These are phyloP conservation scores for Phytopythium mirpurense DNA, from an alignment of 352 stramenopile genomes.

Conservation along the genomic window DNA sequence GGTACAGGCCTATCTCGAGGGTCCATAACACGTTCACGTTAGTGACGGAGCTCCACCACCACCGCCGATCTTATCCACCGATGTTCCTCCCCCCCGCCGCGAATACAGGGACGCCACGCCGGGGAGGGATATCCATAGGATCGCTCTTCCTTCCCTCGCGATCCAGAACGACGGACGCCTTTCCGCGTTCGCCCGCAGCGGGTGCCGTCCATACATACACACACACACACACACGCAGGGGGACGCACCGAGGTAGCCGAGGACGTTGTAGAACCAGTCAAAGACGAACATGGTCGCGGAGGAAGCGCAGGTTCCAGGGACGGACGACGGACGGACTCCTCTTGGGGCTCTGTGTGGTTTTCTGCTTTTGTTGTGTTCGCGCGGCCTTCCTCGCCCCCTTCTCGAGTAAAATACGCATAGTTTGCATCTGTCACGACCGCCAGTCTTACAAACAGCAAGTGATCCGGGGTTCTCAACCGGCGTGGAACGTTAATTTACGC, in stretches of 20 bases:
- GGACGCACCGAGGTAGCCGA: conserved; percentile 89
- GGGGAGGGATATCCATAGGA: neutral
- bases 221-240: neutral
- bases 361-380: conserved; percentile 6
- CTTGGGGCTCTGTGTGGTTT: neutral
- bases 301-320: neutral
- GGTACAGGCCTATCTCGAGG: conserved; percentile 93
- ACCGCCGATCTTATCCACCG: too few relatives aligned
- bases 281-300: conserved; percentile 88
- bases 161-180: neutral
- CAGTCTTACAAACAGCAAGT: neutral
- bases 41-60: conserved; percentile 8
- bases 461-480: neutral
- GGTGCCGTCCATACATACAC: too few relatives aligned
- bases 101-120: neutral
- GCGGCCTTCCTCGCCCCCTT: neutral
- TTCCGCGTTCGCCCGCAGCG: too few relatives aligned
- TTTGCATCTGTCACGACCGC: too few relatives aligned
- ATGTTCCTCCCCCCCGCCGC: too few relatives aligned
- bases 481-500: neutral
- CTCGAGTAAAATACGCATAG: neutral
- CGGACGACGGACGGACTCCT: neutral
- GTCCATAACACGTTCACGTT: neutral
- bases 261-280: conserved; percentile 95
- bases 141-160: neutral